These are phyloP conservation scores for Lentinula guzmanii DNA, from an alignment of 768 basidiomycete species.

Conservation along the genomic window DNA sequence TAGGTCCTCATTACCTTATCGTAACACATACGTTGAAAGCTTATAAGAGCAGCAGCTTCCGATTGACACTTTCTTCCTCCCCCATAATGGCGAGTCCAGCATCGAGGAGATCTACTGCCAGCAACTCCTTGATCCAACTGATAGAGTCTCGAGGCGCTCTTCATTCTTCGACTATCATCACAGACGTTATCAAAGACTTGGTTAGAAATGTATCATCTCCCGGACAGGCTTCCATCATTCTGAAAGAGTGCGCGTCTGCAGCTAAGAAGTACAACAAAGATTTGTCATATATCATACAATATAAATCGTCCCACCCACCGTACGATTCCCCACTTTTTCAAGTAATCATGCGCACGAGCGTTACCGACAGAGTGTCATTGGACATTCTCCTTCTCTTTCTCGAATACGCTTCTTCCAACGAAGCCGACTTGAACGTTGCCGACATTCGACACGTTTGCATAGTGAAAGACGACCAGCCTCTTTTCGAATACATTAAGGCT, in stretches of 20 bases:
- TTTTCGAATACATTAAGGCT: background rate
- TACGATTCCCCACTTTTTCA: background rate
- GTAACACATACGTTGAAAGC: too few species aligned
- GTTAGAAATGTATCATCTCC: background rate
- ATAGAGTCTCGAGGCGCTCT: too few species aligned
- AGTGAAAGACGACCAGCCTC: background rate
- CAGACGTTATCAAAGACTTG: background rate
- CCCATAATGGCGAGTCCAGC: too few species aligned
- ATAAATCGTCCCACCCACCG: background rate
- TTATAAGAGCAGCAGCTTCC: too few species aligned
- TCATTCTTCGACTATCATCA: background rate
- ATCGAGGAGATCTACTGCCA: too few species aligned
- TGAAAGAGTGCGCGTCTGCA: background rate
- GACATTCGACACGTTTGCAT: background rate
- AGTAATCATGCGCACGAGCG: background rate
- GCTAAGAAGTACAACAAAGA: background rate
- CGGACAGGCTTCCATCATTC: background rate
- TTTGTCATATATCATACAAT: background rate
- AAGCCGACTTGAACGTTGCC: background rate
- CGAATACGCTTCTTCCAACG: background rate
- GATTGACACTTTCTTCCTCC: too few species aligned
- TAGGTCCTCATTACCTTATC: too few species aligned
- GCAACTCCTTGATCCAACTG: too few species aligned
- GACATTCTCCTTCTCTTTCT: background rate
- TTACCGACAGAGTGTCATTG: background rate